These are phyloP conservation scores for Harrya chromipes DNA, from an alignment of 768 basidiomycete genomes.

Conservation along the genomic window DNA sequence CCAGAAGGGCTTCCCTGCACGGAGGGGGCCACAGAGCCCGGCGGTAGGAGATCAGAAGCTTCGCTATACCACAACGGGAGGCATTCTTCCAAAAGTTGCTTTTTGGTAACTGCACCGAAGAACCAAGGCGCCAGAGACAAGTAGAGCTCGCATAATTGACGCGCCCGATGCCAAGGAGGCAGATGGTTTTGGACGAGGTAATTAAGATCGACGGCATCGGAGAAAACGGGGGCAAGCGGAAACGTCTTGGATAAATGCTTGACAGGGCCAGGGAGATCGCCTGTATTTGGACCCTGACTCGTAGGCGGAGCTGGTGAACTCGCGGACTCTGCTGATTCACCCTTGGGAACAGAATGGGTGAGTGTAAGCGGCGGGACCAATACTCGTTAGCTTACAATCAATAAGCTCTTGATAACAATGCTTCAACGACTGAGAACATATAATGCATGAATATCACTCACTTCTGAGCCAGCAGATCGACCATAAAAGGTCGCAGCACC, in stretches of 20 bases:
- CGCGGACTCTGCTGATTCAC: conserved; percentile 16
- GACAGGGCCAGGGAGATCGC: conserved; percentile 23
- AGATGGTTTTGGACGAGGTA: conserved; percentile 48
- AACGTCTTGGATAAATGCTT: conserved; percentile 40
- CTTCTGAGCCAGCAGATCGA: conserved; percentile 70
- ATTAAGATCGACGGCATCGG: conserved; percentile 39
- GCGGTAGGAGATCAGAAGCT: conserved; percentile 31
- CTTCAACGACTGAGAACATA: conserved; percentile 5
- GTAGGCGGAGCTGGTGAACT: not conserved
- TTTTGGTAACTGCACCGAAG: conserved; percentile 64
- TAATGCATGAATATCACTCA: conserved; percentile 36
- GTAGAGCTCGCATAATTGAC: conserved; percentile 61
- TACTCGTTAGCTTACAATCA: conserved; percentile 44
- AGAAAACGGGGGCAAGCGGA: conserved; percentile 43
- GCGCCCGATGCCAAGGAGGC: conserved; percentile 57
- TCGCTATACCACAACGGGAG: conserved; percentile 67
- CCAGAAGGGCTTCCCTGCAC: conserved; percentile 2
- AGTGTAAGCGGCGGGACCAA: not conserved
- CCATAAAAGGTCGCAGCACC: conserved; percentile 72
- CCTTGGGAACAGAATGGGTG: conserved; percentile 15
- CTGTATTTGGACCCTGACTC: not conserved
- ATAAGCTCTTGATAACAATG: conserved; percentile 41
- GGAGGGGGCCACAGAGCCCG: conserved; percentile 26
- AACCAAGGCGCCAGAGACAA: conserved; percentile 81
- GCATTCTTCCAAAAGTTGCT: conserved; percentile 61